Conservation (phyloP, 2,329 filamentous ascomycete species). For the Calonectria fujianensis region DNA sequence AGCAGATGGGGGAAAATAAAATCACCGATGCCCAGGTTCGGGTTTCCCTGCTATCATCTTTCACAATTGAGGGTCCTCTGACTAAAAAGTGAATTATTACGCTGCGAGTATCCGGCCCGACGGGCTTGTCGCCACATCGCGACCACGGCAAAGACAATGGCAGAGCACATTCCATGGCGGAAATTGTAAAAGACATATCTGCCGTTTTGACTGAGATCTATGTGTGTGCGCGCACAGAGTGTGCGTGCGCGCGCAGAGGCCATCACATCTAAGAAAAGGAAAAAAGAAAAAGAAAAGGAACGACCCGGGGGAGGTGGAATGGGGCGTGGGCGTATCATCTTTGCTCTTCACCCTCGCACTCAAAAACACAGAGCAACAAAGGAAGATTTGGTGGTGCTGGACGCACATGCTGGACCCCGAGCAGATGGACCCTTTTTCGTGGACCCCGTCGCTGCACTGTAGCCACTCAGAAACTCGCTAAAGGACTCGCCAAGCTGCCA, state of each 20-base stretch:
- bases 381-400: neutral
- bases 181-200: slow-evolving; percentile 7
- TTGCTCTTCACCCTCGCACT: slow-evolving; percentile 17
- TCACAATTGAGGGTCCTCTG: neutral
- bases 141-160: neutral
- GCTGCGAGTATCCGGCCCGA: slow-evolving; percentile 12
- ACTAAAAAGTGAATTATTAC: neutral
- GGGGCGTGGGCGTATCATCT: slow-evolving; percentile 16
- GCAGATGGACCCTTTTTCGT: slow-evolving; percentile 3
- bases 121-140: slow-evolving; percentile 4
- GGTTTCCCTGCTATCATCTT: neutral
- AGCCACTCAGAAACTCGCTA: slow-evolving; percentile 26
- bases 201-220: slow-evolving; percentile 12
- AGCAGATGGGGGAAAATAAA: slow-evolving; percentile 1
- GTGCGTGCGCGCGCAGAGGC: slow-evolving; percentile 11
- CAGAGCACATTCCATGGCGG: slow-evolving; percentile 21
- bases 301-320: neutral
- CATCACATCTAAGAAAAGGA: slow-evolving; percentile 14
- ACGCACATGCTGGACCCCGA: slow-evolving; percentile 12
- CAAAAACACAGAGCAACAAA: neutral
- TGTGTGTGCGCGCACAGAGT: neutral
- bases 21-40: neutral
- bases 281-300: neutral
- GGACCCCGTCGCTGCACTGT: slow-evolving; percentile 22
- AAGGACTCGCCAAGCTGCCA: slow-evolving; percentile 6